Evolutionary conservation across 2,329 filamentous ascomycete genomes (phyloP).

Genomic region (Fusarium goolgardi): DNA sequence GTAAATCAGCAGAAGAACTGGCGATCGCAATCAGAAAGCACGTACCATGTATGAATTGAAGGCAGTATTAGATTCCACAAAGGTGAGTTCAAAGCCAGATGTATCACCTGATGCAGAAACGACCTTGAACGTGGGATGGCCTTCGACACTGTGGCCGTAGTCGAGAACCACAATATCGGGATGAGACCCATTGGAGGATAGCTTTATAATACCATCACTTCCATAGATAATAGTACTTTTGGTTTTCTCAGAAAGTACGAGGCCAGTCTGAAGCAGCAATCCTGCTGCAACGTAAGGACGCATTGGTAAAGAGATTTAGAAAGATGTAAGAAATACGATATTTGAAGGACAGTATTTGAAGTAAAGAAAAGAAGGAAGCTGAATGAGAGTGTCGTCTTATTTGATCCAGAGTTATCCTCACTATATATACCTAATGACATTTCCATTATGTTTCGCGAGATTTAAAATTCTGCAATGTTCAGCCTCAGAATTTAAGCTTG

Average conservation of each 20-base stretch:
- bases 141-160: neutral
- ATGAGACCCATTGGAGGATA: neutral
- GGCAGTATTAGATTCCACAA: conserved; percentile 1
- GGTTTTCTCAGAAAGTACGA: neutral
- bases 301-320: neutral
- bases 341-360: neutral
- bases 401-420: neutral
- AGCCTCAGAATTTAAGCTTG: neutral
- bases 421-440: neutral
- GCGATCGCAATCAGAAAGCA: too few species aligned
- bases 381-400: neutral
- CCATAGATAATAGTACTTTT: neutral
- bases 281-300: neutral
- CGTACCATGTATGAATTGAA: neutral
- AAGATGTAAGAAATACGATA: rapidly evolving
- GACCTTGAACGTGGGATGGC: neutral
- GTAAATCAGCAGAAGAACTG: too few species aligned
- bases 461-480: neutral
- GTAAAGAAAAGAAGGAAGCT: neutral
- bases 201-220: neutral
- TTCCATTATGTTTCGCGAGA: rapidly evolving
- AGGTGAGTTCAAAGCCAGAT: neutral
- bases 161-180: neutral
- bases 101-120: neutral
- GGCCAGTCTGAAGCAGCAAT: neutral